Conservation (phyloP, 176 grass and related monocot genomes). For the Sorghum bicolor region DNA sequence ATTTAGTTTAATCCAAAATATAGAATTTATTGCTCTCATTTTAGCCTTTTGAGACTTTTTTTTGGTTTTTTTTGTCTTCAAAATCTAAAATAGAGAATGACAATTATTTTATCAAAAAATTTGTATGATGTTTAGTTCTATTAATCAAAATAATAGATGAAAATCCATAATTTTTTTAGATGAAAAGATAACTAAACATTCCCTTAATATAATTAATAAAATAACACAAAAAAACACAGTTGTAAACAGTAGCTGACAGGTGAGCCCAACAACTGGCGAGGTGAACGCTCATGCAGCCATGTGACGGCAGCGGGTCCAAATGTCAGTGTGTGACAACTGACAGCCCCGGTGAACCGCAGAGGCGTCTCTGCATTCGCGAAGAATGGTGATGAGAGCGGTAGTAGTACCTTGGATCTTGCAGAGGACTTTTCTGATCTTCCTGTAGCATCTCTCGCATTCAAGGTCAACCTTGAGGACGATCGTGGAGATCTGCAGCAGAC, state of each 20-base stretch:
- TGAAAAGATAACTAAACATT: no score
- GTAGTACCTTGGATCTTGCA: constrained; percentile 83
- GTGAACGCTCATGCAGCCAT: neutral
- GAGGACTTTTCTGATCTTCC: constrained; percentile 70
- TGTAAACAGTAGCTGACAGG: neutral
- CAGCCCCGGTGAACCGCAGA: neutral
- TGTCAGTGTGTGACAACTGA: constrained; percentile 3
- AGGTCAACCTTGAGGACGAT: constrained; percentile 86
- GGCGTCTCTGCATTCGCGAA: constrained; percentile 3
- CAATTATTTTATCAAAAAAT: no score
- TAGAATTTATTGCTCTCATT: no score
- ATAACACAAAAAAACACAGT: neutral
- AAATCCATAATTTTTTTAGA: no score
- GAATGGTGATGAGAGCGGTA: neutral
- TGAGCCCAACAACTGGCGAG: no score
- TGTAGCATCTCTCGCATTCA: constrained; percentile 70
- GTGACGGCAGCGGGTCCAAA: neutral
- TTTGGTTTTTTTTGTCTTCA: no score
- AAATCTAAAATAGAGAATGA: no score
- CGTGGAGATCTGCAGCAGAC: constrained; percentile 58
- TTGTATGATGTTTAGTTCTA: no score
- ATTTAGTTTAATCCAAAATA: no score
- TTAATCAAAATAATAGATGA: no score
- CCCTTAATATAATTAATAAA: no score
- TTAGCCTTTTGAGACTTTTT: no score